Conservation (phyloP, 1,139 yeast species). For the Pichia sp. region DNA sequence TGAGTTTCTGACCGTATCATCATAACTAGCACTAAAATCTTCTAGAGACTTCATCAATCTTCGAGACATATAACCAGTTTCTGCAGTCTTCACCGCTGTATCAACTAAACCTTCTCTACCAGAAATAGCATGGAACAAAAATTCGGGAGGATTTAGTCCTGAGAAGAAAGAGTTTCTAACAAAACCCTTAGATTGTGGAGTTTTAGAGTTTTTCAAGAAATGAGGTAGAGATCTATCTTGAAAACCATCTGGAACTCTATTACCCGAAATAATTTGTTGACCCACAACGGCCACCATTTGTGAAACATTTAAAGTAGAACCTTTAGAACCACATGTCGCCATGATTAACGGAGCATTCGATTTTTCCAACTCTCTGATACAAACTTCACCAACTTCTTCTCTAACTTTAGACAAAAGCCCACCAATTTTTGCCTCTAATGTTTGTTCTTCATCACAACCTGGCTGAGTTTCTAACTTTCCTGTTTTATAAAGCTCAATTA, state of each 20-base stretch:
- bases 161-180: constrained; percentile 92
- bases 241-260: constrained; percentile 99
- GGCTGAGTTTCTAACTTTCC: constrained; percentile 98
- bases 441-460: constrained; percentile 97
- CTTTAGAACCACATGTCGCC: constrained; percentile 99
- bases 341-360: constrained; percentile 94
- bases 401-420: constrained; percentile 93
- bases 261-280: constrained; percentile 96
- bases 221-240: constrained; percentile 98
- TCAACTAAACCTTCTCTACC: constrained; percentile 99
- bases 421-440: constrained; percentile 95
- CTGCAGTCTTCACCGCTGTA: constrained; percentile 50
- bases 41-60: constrained; percentile 97
- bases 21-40: constrained; percentile 90
- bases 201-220: constrained; percentile 89
- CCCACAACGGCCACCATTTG: constrained; percentile 99
- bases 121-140: constrained; percentile 95
- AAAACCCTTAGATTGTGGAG: constrained; percentile 97
- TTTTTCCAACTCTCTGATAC: constrained; percentile 83
- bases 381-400: constrained; percentile 98
- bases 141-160: constrained; percentile 94
- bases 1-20: constrained; percentile 90
- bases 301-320: constrained; percentile 94
- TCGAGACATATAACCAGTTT: constrained; percentile 98
- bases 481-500: constrained; percentile 68